These are phyloP conservation scores for Podospora bellae-mahoneyi DNA, from an alignment of 495 filamentous ascomycete genomes.

Conservation along the genomic window DNA sequence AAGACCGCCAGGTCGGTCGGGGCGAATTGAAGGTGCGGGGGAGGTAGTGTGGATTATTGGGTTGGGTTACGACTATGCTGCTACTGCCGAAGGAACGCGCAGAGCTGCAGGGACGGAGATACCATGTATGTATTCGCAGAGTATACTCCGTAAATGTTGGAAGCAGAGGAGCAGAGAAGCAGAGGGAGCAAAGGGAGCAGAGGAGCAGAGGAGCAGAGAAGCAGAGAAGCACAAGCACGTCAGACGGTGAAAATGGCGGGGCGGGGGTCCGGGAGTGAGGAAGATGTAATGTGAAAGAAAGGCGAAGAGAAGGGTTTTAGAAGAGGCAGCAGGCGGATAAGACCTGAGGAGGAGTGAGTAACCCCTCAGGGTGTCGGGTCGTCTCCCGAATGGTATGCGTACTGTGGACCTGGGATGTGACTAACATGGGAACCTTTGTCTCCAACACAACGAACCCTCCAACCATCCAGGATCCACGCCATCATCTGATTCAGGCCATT, in stretches of 20 bases:
- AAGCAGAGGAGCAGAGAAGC: neutral
- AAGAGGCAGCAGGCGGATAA: neutral
- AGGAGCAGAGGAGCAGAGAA: too few species aligned
- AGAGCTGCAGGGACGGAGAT: constrained; percentile 26
- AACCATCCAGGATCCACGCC: neutral
- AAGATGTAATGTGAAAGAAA: constrained; percentile 1
- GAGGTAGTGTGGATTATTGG: neutral
- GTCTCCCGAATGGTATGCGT: neutral
- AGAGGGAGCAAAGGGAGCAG: too few species aligned
- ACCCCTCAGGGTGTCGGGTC: neutral
- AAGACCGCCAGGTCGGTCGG: neutral
- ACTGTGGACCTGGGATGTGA: neutral
- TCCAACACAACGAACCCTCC: constrained; percentile 16
- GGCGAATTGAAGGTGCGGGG: too few species aligned
- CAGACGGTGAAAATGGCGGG: constrained; percentile 2
- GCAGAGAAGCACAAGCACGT: neutral
- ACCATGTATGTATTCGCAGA: constrained; percentile 24
- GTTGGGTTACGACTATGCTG: constrained; percentile 11
- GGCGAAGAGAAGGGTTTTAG: neutral
- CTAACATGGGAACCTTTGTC: constrained; percentile 13
- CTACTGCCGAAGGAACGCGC: constrained; percentile 25
- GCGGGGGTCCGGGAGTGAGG: neutral
- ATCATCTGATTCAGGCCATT: constrained; percentile 22
- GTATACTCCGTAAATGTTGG: neutral
- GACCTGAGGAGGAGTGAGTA: neutral